A percentile compares a stretch with the other conserved stretches of the same genome.
Conservation (phyloP, 1,284 basidiomycete genomes). For the Albatrellus sp. region DNA sequence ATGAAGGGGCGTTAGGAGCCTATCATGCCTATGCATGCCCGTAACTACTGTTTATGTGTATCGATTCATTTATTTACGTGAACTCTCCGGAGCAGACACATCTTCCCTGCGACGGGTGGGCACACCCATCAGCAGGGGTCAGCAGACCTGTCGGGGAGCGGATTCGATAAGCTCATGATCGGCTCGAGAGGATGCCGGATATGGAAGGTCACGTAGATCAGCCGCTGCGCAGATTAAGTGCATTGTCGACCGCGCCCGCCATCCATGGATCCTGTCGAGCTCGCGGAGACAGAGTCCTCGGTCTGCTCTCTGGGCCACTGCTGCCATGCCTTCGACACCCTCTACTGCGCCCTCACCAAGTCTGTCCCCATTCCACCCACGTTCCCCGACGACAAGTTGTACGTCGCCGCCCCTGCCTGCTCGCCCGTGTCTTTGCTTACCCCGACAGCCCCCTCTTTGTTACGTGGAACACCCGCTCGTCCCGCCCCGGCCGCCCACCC, state of each 20-base stretch:
- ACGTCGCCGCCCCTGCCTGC: conserved; percentile 16
- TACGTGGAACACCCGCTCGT: conserved; percentile 79
- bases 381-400: conserved; percentile 67
- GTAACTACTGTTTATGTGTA: background rate
- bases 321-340: conserved; percentile 67
- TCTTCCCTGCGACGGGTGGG: too few species aligned
- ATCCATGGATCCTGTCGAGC: conserved; percentile 14
- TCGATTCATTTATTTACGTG: background rate
- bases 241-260: too few species aligned
- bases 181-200: background rate
- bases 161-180: too few species aligned
- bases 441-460: conserved; percentile 79
- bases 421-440: background rate
- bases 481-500: conserved; percentile 43
- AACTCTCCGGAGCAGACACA: too few species aligned
- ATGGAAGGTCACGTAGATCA: too few species aligned
- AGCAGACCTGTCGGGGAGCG: too few species aligned
- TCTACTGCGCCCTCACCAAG: conserved; percentile 58
- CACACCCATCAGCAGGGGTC: too few species aligned
- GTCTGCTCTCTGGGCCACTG: conserved; percentile 62
- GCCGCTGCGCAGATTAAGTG: too few species aligned
- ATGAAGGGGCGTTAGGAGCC: background rate
- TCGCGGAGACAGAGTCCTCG: conserved; percentile 22
- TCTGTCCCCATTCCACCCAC: conserved; percentile 39
- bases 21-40: background rate